Evolutionary conservation across 129 eudicot genomes (phyloP).

Genomic region (Tagetes patula): DNA sequence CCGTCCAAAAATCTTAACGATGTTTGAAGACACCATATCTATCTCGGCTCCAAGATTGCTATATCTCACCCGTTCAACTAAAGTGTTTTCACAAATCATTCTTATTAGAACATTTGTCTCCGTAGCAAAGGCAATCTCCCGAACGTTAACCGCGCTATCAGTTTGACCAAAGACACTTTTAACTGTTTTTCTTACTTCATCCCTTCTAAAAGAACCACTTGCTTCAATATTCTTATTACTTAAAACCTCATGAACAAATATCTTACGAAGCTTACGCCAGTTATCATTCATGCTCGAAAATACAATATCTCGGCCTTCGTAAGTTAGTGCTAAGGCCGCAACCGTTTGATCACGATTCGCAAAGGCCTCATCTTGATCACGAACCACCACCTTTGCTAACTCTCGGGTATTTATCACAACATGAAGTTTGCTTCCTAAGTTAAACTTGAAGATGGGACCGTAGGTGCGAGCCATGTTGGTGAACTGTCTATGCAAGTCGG

Average conservation of each 20-base stretch:
- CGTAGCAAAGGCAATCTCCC: neutral
- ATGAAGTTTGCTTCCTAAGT: neutral
- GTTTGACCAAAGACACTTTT: neutral
- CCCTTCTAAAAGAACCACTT: neutral
- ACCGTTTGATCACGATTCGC: neutral
- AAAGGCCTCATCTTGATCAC: conserved; percentile 5
- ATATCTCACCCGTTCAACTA: neutral
- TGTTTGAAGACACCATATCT: neutral
- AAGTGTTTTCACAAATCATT: conserved; percentile 1
- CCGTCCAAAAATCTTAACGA: neutral
- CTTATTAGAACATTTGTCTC: neutral
- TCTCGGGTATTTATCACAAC: neutral
- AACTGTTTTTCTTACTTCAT: neutral
- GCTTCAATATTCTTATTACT: conserved; percentile 10
- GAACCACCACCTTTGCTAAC: conserved; percentile 7
- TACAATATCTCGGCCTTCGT: neutral
- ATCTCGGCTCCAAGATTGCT: neutral
- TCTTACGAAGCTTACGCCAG: conserved; percentile 16
- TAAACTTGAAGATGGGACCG: conserved; percentile 12
- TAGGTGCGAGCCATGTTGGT: conserved; percentile 3
- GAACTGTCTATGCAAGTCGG: neutral
- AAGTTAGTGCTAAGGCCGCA: neutral
- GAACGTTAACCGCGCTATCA: neutral
- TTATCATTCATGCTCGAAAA: neutral
- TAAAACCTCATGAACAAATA: conserved; percentile 4